Conservation (phyloP, 1,284 basidiomycete genomes). For the Microbotryum lychnidis-dioicae region DNA sequence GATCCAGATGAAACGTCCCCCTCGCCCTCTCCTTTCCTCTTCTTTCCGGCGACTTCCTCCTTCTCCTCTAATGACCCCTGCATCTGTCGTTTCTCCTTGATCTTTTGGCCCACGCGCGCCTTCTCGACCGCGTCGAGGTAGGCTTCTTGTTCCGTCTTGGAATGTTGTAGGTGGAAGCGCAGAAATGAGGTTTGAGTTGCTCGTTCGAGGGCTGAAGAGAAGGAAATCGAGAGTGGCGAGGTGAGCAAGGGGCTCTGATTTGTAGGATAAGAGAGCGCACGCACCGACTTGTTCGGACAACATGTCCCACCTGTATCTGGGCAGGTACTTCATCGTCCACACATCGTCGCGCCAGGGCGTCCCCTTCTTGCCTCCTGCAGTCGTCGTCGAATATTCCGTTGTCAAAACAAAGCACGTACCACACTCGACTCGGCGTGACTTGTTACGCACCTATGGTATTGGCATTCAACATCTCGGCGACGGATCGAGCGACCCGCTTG, state of each 20-base stretch:
- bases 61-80: conserved; percentile 22
- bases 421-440: neutral
- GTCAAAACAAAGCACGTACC: neutral
- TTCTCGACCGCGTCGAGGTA: conserved; percentile 93
- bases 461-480: conserved; percentile 93
- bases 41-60: neutral
- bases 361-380: conserved; percentile 70
- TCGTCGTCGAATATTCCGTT: neutral
- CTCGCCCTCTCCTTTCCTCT: neutral
- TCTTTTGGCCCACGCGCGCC: conserved; percentile 80
- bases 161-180: conserved; percentile 82
- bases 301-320: conserved; percentile 98
- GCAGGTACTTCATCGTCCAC: conserved; percentile 99
- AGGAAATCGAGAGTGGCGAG: too few relatives aligned
- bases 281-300: conserved; percentile 93
- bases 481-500: conserved; percentile 79
- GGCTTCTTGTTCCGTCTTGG: conserved; percentile 78
- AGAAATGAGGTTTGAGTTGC: conserved; percentile 79
- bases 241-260: too few relatives aligned
- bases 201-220: conserved; percentile 71
- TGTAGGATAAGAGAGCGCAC: conserved; percentile 35
- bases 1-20: neutral
- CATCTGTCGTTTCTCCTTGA: conserved; percentile 57
- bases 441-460: conserved; percentile 60
- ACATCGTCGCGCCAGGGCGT: conserved; percentile 89